Percentiles rank a stretch among this genome's conserved stretches.
Evolutionary conservation across 306 rosid species (phyloP).

Genomic region (Vicia faba): DNA sequence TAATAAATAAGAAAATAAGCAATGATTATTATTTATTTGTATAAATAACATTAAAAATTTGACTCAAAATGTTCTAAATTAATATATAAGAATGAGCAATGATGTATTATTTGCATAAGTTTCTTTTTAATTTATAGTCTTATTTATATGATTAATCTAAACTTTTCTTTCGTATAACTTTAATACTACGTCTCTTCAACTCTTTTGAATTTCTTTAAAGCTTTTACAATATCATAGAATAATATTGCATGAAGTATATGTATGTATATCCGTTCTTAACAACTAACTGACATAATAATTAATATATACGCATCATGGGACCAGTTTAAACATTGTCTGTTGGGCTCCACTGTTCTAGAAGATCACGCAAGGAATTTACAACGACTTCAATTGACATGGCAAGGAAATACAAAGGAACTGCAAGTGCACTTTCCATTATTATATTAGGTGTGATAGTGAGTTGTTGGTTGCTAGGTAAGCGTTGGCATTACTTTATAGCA

Average conservation of each 20-base stretch:
- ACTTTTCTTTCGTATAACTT: neutral
- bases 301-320: neutral
- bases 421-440: neutral
- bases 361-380: slow-evolving; percentile 2
- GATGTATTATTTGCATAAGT: neutral
- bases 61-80: too few species aligned
- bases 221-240: too few species aligned
- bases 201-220: too few species aligned
- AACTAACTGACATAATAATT: neutral
- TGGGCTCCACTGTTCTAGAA: slow-evolving; percentile 4
- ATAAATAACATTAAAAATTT: too few species aligned
- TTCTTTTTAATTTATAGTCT: neutral
- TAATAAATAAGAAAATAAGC: neutral
- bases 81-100: too few species aligned
- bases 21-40: too few species aligned
- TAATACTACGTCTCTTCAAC: neutral
- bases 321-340: neutral
- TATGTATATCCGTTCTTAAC: too few species aligned
- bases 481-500: neutral
- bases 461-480: neutral
- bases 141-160: neutral
- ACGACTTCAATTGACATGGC: neutral
- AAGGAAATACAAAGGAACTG: neutral
- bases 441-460: neutral
- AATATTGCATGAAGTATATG: too few species aligned